These are phyloP conservation scores for Suillus cothurnatus DNA, from an alignment of 768 basidiomycete species.

Conservation along the genomic window DNA sequence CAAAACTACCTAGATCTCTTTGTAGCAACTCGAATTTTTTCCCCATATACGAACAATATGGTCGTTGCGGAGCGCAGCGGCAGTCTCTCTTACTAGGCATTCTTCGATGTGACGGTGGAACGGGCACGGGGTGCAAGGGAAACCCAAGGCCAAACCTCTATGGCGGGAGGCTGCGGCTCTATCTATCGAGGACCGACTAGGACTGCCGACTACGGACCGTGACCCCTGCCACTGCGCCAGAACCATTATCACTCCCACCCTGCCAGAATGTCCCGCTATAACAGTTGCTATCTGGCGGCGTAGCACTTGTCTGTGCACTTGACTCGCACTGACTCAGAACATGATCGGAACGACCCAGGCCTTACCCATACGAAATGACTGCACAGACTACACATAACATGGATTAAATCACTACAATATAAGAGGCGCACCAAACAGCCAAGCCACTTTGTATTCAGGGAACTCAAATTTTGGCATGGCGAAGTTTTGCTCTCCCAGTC, in stretches of 20 bases:
- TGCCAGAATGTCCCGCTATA: no score
- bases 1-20: neutral
- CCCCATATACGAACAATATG: neutral
- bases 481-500: no score
- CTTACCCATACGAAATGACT: conserved; percentile 12
- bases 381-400: neutral
- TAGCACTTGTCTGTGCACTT: neutral
- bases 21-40: neutral
- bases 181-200: no score
- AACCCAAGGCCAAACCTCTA: no score
- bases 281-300: neutral
- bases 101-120: no score
- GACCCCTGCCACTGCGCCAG: no score
- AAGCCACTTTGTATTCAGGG: neutral
- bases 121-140: no score
- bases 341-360: conserved; percentile 54
- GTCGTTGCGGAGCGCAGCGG: neutral
- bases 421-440: neutral
- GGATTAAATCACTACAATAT: neutral
- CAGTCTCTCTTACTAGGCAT: neutral
- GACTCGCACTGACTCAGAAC: conserved; percentile 31
- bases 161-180: no score
- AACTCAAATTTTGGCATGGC: no score
- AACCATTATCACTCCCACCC: no score
- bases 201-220: no score